Conservation (phyloP, 2,329 filamentous ascomycete genomes). For the Colletotrichum falcatum region DNA sequence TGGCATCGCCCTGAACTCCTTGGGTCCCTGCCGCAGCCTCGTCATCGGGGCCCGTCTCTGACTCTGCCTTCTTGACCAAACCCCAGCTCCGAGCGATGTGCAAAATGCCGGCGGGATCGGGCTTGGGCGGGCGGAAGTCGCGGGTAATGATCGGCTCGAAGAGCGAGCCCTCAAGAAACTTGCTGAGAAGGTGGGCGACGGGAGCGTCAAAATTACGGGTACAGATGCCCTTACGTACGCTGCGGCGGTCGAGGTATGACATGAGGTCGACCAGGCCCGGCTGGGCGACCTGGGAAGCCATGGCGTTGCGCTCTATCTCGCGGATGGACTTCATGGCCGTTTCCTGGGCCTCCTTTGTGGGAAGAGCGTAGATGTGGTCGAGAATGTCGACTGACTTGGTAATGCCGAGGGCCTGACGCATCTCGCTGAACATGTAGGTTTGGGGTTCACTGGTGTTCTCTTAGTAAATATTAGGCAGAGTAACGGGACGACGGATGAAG, state of each 20-base stretch:
- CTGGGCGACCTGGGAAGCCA: constrained; percentile 84
- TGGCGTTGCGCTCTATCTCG: constrained; percentile 82
- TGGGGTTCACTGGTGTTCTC: constrained; percentile 78
- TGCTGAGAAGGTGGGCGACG: constrained; percentile 78
- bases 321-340: constrained; percentile 80
- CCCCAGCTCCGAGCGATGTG: constrained; percentile 86
- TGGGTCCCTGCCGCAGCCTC: constrained; percentile 14
- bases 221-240: constrained; percentile 85
- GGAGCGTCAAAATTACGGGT: constrained; percentile 93
- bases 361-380: constrained; percentile 83
- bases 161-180: constrained; percentile 74
- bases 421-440: constrained; percentile 94
- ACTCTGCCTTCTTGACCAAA: constrained; percentile 50
- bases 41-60: not conserved
- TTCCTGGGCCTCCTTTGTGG: constrained; percentile 67
- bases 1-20: constrained; percentile 54
- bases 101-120: constrained; percentile 86
- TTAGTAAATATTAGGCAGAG: constrained; percentile 7
- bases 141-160: constrained; percentile 88
- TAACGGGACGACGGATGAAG: not conserved
- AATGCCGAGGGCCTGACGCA: constrained; percentile 82
- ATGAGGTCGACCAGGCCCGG: constrained; percentile 83
- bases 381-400: constrained; percentile 83
- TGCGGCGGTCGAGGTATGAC: constrained; percentile 78
- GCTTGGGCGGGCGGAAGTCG: constrained; percentile 86